Evolutionary conservation across 305 asterid species (phyloP).

Genomic region (Fraxinus greggii): DNA sequence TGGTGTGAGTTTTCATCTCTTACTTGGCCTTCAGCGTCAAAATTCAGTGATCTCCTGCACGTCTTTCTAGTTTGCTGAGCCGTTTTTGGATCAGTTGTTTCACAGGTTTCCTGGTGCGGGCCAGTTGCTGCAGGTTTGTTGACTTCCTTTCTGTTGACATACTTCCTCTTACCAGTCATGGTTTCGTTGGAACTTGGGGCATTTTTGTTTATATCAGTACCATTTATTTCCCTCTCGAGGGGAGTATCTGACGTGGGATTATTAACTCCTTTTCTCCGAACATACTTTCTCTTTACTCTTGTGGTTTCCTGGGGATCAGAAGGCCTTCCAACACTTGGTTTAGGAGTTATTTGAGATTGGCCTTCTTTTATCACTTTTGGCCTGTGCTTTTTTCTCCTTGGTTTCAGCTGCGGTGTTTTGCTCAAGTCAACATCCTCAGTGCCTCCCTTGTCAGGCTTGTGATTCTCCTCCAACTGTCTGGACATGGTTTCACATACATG

Average conservation of each 20-base stretch:
- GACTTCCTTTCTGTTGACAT: slow-evolving; percentile 34
- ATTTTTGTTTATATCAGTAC: slow-evolving; percentile 24
- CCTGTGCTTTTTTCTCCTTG: slow-evolving; percentile 82
- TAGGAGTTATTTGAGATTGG: slow-evolving; percentile 47
- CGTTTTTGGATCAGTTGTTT: slow-evolving; percentile 23
- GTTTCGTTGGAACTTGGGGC: slow-evolving; percentile 22
- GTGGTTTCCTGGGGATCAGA: slow-evolving; percentile 35
- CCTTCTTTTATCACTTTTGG: slow-evolving; percentile 85
- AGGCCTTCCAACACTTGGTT: slow-evolving; percentile 43
- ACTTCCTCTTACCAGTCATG: slow-evolving; percentile 28
- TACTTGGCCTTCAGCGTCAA: slow-evolving; percentile 42
- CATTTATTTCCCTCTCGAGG: slow-evolving; percentile 29
- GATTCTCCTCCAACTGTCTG: slow-evolving; percentile 53
- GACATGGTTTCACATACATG: slow-evolving; percentile 34
- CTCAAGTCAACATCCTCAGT: slow-evolving; percentile 44
- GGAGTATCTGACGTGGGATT: slow-evolving; percentile 28
- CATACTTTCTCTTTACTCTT: slow-evolving; percentile 53
- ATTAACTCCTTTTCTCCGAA: slow-evolving; percentile 36
- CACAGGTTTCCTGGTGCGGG: slow-evolving; percentile 33
- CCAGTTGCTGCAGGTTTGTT: slow-evolving; percentile 29
- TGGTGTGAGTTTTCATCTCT: slow-evolving; percentile 38
- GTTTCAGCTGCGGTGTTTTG: slow-evolving; percentile 68
- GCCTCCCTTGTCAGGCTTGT: slow-evolving; percentile 72
- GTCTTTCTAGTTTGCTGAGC: slow-evolving; percentile 47
- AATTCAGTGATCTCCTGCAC: slow-evolving; percentile 63